A percentile compares a stretch with the other conserved stretches of the same genome.
phyloP scores from a whole-genome alignment of 768 basidiomycete genomes.

The Leccinum olivaceopallidum region DNA sequence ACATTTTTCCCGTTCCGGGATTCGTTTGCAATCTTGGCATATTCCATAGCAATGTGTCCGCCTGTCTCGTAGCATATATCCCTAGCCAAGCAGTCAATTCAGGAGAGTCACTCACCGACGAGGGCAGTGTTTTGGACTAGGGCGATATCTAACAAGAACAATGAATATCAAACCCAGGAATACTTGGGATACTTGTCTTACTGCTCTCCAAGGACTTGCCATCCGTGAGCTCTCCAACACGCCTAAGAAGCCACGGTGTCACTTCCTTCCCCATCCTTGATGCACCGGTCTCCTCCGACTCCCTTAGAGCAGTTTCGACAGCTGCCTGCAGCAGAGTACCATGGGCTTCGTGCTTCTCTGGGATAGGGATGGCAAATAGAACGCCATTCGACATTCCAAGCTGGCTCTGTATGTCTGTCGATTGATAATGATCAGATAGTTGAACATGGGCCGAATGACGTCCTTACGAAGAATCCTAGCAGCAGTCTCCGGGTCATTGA shows the following conservation, averaged over 20 bases:
- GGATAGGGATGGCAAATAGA: slow-evolving; percentile 89
- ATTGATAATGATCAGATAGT: slow-evolving; percentile 1
- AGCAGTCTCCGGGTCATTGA: slow-evolving; percentile 60
- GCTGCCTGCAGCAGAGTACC: slow-evolving; percentile 72
- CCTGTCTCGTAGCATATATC: slow-evolving; percentile 41
- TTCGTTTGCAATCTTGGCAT: slow-evolving; percentile 51
- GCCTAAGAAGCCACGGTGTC: slow-evolving; percentile 90
- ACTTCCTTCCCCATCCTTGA: slow-evolving; percentile 83
- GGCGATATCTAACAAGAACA: slow-evolving; percentile 64
- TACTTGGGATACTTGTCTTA: slow-evolving; percentile 35
- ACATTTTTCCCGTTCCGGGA: slow-evolving; percentile 20
- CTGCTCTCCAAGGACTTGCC: slow-evolving; percentile 75
- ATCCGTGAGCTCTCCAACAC: slow-evolving; percentile 77
- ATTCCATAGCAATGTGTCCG: slow-evolving; percentile 76
- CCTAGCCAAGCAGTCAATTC: slow-evolving; percentile 1
- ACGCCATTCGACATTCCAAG: slow-evolving; percentile 76
- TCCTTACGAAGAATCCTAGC: slow-evolving; percentile 74
- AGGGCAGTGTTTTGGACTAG: slow-evolving; percentile 86
- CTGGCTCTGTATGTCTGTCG: slow-evolving; percentile 64
- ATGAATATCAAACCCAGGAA: slow-evolving; percentile 4
- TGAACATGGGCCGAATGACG: neutral
- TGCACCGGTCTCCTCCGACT: slow-evolving; percentile 81
- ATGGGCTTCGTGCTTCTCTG: slow-evolving; percentile 64
- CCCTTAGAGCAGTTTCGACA: slow-evolving; percentile 81
- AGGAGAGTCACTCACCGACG: slow-evolving; percentile 55